Conservation (phyloP, 768 basidiomycete species). For the Cyclocybe aegerita region DNA sequence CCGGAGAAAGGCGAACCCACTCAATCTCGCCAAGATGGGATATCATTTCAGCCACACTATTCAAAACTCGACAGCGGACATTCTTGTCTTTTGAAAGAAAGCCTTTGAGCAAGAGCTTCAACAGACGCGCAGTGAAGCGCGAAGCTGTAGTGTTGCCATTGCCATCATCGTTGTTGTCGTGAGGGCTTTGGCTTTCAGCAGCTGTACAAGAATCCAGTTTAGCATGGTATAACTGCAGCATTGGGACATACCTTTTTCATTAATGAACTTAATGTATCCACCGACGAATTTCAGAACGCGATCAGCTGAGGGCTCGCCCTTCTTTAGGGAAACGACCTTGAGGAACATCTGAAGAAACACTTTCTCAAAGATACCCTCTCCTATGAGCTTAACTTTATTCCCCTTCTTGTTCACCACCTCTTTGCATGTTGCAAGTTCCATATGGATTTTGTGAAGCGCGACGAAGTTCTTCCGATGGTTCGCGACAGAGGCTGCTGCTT, state of each 20-base stretch:
- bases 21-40: constrained; percentile 81
- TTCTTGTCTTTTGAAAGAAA: constrained; percentile 86
- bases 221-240: neutral
- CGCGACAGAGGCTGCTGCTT: constrained; percentile 68
- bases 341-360: constrained; percentile 59
- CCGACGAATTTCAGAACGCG: constrained; percentile 80
- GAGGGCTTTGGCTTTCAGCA: constrained; percentile 30
- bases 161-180: constrained; percentile 37
- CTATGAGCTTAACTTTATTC: constrained; percentile 50
- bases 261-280: constrained; percentile 72
- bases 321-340: constrained; percentile 71
- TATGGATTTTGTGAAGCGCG: constrained; percentile 77
- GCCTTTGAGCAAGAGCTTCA: constrained; percentile 71
- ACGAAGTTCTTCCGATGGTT: constrained; percentile 92
- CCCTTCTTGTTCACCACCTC: constrained; percentile 47
- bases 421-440: constrained; percentile 54
- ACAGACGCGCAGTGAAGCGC: constrained; percentile 64
- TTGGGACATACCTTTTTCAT: constrained; percentile 63
- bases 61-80: constrained; percentile 77
- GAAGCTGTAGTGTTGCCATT: constrained; percentile 65
- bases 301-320: constrained; percentile 76
- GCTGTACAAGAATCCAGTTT: constrained; percentile 25
- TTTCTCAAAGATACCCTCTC: constrained; percentile 77
- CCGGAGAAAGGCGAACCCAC: constrained; percentile 43
- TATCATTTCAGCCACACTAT: constrained; percentile 78